A percentile compares a stretch with the other conserved stretches of the same genome.
phyloP scores from a whole-genome alignment of 2,329 filamentous ascomycete genomes.

The Exutisphaerella laricina region DNA sequence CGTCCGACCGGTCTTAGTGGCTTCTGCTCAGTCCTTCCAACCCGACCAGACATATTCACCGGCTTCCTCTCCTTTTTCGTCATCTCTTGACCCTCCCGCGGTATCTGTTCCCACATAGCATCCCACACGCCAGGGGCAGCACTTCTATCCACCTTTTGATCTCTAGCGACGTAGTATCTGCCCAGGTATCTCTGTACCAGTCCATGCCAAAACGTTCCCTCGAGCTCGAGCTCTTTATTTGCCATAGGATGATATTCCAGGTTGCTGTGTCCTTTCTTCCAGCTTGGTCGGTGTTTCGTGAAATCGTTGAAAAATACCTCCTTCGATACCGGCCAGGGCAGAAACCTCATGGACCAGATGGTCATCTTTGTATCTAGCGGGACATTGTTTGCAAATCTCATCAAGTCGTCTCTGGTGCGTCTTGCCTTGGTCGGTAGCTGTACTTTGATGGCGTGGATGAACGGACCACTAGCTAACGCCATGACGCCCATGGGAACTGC shows the following conservation, averaged over 20 bases:
- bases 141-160: slow-evolving; percentile 19
- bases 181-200: slow-evolving; percentile 16
- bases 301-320: slow-evolving; percentile 25
- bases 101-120: slow-evolving; percentile 29
- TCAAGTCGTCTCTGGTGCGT: slow-evolving; percentile 51
- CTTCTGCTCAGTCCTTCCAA: not conserved
- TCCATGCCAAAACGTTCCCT: slow-evolving; percentile 9
- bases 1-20: not conserved
- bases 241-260: slow-evolving; percentile 27
- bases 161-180: slow-evolving; percentile 24
- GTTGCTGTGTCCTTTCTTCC: slow-evolving; percentile 24
- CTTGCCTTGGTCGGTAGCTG: slow-evolving; percentile 62
- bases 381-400: slow-evolving; percentile 44
- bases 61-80: slow-evolving; percentile 1
- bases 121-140: slow-evolving; percentile 27
- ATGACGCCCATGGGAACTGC: slow-evolving; percentile 61
- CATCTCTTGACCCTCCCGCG: slow-evolving; percentile 7
- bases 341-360: slow-evolving; percentile 38
- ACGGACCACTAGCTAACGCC: slow-evolving; percentile 60
- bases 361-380: slow-evolving; percentile 39
- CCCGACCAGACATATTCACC: not conserved
- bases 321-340: slow-evolving; percentile 35
- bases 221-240: slow-evolving; percentile 26
- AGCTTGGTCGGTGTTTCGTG: slow-evolving; percentile 19
- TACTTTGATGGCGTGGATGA: slow-evolving; percentile 67